Percentiles rank a stretch among this genome's conserved stretches.
These are phyloP conservation scores for Microdochium paspali DNA, from an alignment of 2,329 filamentous ascomycete species.

Conservation along the genomic window DNA sequence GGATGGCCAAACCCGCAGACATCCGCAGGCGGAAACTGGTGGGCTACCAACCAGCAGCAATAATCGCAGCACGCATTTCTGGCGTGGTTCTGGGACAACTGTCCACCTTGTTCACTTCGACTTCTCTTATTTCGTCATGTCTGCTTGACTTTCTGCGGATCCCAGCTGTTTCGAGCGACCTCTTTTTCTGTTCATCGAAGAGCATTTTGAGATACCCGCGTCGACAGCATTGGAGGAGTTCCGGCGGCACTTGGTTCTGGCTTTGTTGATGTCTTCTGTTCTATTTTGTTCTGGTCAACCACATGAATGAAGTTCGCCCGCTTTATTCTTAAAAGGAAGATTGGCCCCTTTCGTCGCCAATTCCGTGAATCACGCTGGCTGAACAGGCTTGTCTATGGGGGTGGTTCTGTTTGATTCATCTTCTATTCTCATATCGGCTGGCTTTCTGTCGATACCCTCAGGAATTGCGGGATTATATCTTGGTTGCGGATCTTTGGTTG, in stretches of 20 bases:
- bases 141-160: background rate
- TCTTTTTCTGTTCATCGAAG: background rate
- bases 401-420: no score
- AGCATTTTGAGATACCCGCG: background rate
- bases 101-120: background rate
- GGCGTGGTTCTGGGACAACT: background rate
- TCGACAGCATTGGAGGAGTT: background rate
- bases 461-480: no score
- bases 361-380: no score
- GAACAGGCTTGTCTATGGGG: no score
- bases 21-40: conserved; percentile 47
- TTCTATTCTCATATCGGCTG: no score
- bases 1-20: conserved; percentile 52
- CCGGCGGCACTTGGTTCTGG: background rate
- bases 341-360: no score
- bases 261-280: no score
- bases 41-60: conserved; percentile 38
- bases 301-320: no score
- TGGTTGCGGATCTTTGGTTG: no score
- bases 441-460: no score
- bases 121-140: background rate
- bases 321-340: no score
- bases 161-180: background rate
- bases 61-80: background rate
- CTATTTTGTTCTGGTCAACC: no score